These are phyloP conservation scores for Collybia sp. DNA, from an alignment of 768 basidiomycete species.

Conservation along the genomic window DNA sequence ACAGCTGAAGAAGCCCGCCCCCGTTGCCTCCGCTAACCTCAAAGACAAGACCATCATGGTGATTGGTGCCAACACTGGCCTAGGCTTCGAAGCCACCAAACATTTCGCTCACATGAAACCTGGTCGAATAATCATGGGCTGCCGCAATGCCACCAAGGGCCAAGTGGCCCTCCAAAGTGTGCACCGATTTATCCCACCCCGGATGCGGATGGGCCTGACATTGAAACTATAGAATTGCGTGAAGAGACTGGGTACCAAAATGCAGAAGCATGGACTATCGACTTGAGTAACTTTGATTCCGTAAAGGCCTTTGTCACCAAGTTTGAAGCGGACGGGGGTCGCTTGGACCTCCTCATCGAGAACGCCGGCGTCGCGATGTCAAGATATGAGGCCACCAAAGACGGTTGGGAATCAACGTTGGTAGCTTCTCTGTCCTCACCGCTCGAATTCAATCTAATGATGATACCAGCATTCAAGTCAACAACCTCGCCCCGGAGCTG, in stretches of 20 bases:
- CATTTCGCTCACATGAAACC: constrained; percentile 42
- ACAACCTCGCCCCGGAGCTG: constrained; percentile 35
- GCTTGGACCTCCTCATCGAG: constrained; percentile 40
- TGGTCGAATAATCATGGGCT: constrained; percentile 33
- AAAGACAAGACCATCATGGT: constrained; percentile 44
- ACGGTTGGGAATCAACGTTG: constrained; percentile 46
- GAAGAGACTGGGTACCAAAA: constrained; percentile 26
- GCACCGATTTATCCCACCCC: constrained; percentile 6
- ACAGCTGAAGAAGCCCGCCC: constrained; percentile 18
- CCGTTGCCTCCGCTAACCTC: constrained; percentile 30
- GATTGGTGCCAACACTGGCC: constrained; percentile 44
- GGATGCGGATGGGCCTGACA: not conserved
- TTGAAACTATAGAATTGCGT: constrained; percentile 19
- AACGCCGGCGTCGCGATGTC: constrained; percentile 27
- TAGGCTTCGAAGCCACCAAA: constrained; percentile 42
- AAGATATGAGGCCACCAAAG: constrained; percentile 19
- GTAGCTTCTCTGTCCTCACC: constrained; percentile 4
- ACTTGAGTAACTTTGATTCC: constrained; percentile 35
- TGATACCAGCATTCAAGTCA: constrained; percentile 39
- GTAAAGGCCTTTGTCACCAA: constrained; percentile 32
- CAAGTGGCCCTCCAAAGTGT: constrained; percentile 28
- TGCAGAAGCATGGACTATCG: constrained; percentile 35
- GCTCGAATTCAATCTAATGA: not conserved
- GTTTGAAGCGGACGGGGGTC: constrained; percentile 24
- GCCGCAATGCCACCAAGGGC: constrained; percentile 30